Evolutionary conservation across 225 moss, liverwort and hornwort genomes (phyloP), one percentile per base, ranked within the genome.

Genomic region (Pseudoscleropodium purum): DNA sequence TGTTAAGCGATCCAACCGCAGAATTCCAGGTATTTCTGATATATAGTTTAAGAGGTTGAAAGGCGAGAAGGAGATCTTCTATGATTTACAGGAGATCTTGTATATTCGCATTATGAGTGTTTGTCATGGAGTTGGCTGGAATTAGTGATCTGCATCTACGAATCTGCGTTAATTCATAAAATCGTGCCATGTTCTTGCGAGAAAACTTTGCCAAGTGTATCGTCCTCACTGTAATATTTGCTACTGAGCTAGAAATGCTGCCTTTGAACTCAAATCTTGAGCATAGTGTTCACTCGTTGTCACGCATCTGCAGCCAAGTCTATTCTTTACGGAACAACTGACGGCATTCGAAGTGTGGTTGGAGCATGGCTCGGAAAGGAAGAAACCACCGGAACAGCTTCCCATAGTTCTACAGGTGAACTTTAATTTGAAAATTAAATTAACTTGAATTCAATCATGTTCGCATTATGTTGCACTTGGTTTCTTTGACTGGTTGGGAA

Each of bases 331-430:
- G 18, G 97, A 99, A 87, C 99, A 99, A 84, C 91, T 99, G 84
- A 99, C 97, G 65, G 99, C 99, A 64, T 99, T 99, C 90, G 99
- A 99, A 91, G 96, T 99, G 26, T 99, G 99, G 99, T 94, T 99
- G 79, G 96, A 95, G 92, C 97, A 99, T 92, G 99, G 99, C 70
- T 96, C 95, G 84, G 96, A 96, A 90, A 92, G 91, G 86, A 99
- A 99, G 88, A 99, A 94, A 82, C 96, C 95, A 88, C 99, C 99
- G 31, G 99, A 99, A 82, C 99, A 99, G 91, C 95, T 99, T 72
- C 99, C 99, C 61, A 99, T 99, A 78, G 99, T 99, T 51, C 95
- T 99, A 76, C 99, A 99, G 99, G 99, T 95, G 76, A 26, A 45
- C 8, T 37, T 75, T 26, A 29, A 36, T 61, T 83, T 33, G n/a